Evolutionary conservation across 1,139 yeast genomes (phyloP).

Genomic region (Hyphopichia wangnamkhiaoensis): DNA sequence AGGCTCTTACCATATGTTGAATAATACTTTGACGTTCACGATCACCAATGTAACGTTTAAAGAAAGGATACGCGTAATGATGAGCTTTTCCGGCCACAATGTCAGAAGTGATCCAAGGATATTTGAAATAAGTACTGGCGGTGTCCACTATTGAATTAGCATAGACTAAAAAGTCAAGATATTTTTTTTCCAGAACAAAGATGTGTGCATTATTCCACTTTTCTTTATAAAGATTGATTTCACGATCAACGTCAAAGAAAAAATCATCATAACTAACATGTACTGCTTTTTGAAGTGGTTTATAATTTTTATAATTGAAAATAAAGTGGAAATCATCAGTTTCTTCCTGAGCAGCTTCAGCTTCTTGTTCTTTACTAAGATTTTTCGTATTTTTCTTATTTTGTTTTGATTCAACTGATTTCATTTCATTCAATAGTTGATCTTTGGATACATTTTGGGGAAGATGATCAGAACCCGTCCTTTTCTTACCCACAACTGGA

Average conservation of each 20-base stretch:
- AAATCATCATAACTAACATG: slow-evolving; percentile 29
- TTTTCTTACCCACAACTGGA: slow-evolving; percentile 29
- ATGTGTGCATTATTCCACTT: slow-evolving; percentile 16
- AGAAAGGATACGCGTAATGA: slow-evolving; percentile 49
- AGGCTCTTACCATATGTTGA: slow-evolving; percentile 54
- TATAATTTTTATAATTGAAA: slow-evolving; percentile 9
- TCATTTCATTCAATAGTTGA: slow-evolving; percentile 14
- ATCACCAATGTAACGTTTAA: slow-evolving; percentile 39
- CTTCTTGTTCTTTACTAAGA: background rate
- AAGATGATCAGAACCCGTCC: slow-evolving; percentile 25
- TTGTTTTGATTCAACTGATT: slow-evolving; percentile 8
- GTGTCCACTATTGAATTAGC: slow-evolving; percentile 27
- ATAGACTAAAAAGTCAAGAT: slow-evolving; percentile 30
- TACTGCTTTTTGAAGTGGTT: slow-evolving; percentile 15
- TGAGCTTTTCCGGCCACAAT: slow-evolving; percentile 41
- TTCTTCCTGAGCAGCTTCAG: background rate
- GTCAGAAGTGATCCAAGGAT: slow-evolving; percentile 46
- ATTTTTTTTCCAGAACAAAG: slow-evolving; percentile 19
- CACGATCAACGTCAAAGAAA: slow-evolving; percentile 33
- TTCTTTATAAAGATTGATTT: slow-evolving; percentile 26
- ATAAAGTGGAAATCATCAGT: slow-evolving; percentile 3
- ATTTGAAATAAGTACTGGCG: slow-evolving; percentile 35
- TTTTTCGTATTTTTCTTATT: slow-evolving; percentile 5
- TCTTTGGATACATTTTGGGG: slow-evolving; percentile 9
- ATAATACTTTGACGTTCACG: slow-evolving; percentile 46